Base-by-base conservation (phyloP, 2,329 filamentous ascomycete species). In the Neospermospora avenae region DNA sequence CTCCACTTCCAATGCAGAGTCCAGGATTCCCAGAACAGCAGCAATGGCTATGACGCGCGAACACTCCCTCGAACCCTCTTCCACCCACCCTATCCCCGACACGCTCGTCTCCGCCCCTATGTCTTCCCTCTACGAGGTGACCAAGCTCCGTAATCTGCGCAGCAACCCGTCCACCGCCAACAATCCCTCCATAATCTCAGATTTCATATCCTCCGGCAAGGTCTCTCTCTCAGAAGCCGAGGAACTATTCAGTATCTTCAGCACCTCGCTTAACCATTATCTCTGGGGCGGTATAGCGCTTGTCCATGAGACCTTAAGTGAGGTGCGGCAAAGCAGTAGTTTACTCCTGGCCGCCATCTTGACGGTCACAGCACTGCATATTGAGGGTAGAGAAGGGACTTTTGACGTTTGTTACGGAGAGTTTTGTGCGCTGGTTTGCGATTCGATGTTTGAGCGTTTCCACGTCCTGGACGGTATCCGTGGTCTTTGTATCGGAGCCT, bases 401-500 rank as follows among this genome's bases (percentile, higher is more conserved):
- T 80, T 86, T 59, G 80, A 81, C 24, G 74, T 76, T 1, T 85
- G 83, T 66, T 85, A 82, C 68, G 77, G 77, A 55, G 82, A 84
- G 62, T 85, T 86, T 64, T 77, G 83, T 1, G 75, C 78, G 0
- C 74, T 86, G 13, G 80, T 85, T 44, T 81, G 81, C 0, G 78
- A 74, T 14, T 83, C 81, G 56, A 83, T 84, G 70, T 81, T 86
- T 63, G 80, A 82, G 16, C 77, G 82, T 22, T 80, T 83, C 31
- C 81, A 85, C 58, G 81, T 78, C 24, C 72, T 83, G 18, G 83
- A 87, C 60, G 81, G 82, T 60, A 78, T 87, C 20, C 79, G 84
- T 2, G 84, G 79, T 1, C 77, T 87, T 6, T 85, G 82, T 62
- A 81, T 87, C 20, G 84, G 81, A 0, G 82, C 84, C 1, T 87